Percentiles rank a stretch among this genome's conserved stretches.
These are phyloP conservation scores for Ogataea trehaloabstinens DNA, from an alignment of 805 yeast genomes.

Conservation along the genomic window DNA sequence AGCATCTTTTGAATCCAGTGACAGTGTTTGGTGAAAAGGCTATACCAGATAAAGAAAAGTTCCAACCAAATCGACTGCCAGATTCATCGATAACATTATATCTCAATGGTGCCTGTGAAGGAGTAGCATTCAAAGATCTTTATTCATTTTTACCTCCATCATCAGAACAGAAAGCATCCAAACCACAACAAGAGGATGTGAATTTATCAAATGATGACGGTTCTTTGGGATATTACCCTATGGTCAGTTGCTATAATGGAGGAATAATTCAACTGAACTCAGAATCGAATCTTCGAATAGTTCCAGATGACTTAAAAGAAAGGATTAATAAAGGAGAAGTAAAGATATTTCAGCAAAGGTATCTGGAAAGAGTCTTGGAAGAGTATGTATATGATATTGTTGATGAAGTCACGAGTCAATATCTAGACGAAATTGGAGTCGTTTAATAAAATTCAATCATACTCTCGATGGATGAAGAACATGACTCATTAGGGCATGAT, in stretches of 20 bases:
- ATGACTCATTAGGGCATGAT: slow-evolving; percentile 33
- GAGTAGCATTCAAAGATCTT: slow-evolving; percentile 64
- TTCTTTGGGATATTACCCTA: slow-evolving; percentile 85
- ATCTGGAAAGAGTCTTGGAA: slow-evolving; percentile 69
- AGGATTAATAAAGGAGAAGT: slow-evolving; percentile 30
- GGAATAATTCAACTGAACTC: slow-evolving; percentile 74
- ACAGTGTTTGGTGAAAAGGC: slow-evolving; percentile 70
- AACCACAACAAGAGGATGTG: slow-evolving; percentile 7
- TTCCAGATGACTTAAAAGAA: slow-evolving; percentile 36
- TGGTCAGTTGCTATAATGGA: slow-evolving; percentile 75
- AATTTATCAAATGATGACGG: slow-evolving; percentile 67
- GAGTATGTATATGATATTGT: slow-evolving; percentile 80
- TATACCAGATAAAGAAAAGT: slow-evolving; percentile 46
- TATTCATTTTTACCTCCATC: slow-evolving; percentile 80
- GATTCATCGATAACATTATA: slow-evolving; percentile 65
- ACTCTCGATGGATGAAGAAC: slow-evolving; percentile 19
- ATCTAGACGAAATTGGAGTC: slow-evolving; percentile 38
- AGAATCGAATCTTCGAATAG: slow-evolving; percentile 57
- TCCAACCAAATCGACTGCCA: slow-evolving; percentile 47
- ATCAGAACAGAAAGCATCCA: slow-evolving; percentile 47
- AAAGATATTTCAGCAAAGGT: slow-evolving; percentile 56
- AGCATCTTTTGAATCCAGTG: slow-evolving; percentile 69
- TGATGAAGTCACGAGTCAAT: slow-evolving; percentile 75
- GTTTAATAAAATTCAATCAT: slow-evolving; percentile 15
- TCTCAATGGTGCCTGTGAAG: slow-evolving; percentile 72